These are phyloP conservation scores for Lignosus rhinocerotis DNA, from an alignment of 1,284 basidiomycete genomes.

Conservation along the genomic window DNA sequence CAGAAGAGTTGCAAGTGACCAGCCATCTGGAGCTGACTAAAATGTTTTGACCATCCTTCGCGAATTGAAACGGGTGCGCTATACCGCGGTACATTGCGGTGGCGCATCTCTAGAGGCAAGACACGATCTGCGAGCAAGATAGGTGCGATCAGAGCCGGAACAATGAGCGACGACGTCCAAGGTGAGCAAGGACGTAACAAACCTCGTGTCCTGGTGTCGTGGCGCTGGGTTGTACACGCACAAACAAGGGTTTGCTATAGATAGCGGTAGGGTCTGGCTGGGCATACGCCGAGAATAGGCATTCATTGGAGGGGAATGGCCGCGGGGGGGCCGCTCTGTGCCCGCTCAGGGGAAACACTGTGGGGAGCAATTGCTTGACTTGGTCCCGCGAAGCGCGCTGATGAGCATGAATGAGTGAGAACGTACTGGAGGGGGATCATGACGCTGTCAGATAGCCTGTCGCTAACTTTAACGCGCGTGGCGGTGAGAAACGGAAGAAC, in stretches of 20 bases:
- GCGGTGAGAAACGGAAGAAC: slow-evolving; percentile 3
- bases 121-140: slow-evolving; percentile 8
- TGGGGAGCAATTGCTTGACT: neutral
- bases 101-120: slow-evolving; percentile 4
- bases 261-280: neutral
- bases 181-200: slow-evolving; percentile 10
- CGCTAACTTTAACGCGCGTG: slow-evolving; percentile 13
- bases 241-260: neutral
- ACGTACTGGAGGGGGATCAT: neutral
- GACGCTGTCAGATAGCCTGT: slow-evolving; percentile 17
- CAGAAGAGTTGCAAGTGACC: too few species aligned
- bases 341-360: slow-evolving; percentile 3
- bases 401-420: slow-evolving; percentile 5
- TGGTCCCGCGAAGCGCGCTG: slow-evolving; percentile 15
- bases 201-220: neutral
- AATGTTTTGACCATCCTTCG: neutral
- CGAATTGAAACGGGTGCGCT: neutral
- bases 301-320: slow-evolving; percentile 6
- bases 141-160: neutral
- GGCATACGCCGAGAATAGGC: slow-evolving; percentile 10
- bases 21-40: neutral
- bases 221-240: neutral
- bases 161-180: slow-evolving; percentile 8
- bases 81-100: neutral
- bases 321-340: slow-evolving; percentile 14